Evolutionary conservation across 345 rosid genomes (phyloP).

Genomic region (Aethionema arabicum): DNA sequence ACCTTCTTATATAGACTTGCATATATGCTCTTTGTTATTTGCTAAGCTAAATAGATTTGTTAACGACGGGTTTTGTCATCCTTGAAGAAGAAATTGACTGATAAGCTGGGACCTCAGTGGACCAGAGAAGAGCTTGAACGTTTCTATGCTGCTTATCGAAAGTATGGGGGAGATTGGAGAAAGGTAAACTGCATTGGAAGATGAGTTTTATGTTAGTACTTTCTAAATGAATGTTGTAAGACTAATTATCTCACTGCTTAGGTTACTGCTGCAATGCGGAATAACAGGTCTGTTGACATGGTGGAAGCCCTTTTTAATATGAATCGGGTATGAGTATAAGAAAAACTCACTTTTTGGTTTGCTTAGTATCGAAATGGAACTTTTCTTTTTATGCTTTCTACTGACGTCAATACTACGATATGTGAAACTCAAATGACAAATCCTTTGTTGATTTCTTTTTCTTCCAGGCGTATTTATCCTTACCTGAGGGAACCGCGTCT

Average conservation of each 20-base stretch:
- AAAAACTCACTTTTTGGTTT: slow-evolving; percentile 19
- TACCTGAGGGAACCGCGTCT: slow-evolving; percentile 93
- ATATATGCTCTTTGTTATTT: slow-evolving; percentile 6
- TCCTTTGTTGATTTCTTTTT: slow-evolving; percentile 18
- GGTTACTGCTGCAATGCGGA: slow-evolving; percentile 61
- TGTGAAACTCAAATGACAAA: background rate
- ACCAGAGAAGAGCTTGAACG: slow-evolving; percentile 72
- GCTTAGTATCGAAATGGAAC: background rate
- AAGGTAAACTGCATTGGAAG: slow-evolving; percentile 47
- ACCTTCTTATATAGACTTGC: background rate
- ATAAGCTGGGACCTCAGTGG: slow-evolving; percentile 94
- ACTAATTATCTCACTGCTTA: slow-evolving; percentile 31
- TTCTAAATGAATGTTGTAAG: slow-evolving; percentile 6
- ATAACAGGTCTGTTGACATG: slow-evolving; percentile 76
- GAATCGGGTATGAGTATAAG: slow-evolving; percentile 56
- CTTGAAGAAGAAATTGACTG: slow-evolving; percentile 71
- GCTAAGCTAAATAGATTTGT: slow-evolving; percentile 4
- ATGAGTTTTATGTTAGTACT: slow-evolving; percentile 1
- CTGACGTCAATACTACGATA: background rate
- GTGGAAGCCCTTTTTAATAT: slow-evolving; percentile 81
- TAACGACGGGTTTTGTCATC: slow-evolving; percentile 21
- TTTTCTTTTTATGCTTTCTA: background rate
- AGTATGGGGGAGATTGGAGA: slow-evolving; percentile 79
- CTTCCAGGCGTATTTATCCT: slow-evolving; percentile 85
- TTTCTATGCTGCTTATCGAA: slow-evolving; percentile 81